A percentile compares a stretch with the other conserved stretches of the same genome.
These are phyloP conservation scores for Metschnikowia henanensis DNA, from an alignment of 805 yeast species.

Conservation along the genomic window DNA sequence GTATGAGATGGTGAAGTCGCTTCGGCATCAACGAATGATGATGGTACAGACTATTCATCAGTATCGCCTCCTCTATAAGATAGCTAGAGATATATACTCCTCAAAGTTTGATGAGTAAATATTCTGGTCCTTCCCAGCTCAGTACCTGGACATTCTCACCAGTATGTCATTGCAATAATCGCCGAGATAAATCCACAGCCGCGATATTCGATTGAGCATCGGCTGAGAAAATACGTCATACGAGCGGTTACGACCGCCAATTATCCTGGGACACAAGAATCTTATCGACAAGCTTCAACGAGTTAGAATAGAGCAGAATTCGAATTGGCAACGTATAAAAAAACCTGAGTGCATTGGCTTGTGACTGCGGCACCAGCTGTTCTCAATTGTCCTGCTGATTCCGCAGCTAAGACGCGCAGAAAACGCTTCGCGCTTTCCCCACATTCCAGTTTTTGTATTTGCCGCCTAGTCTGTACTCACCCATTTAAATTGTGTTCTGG, in stretches of 20 bases:
- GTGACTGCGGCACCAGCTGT: background rate
- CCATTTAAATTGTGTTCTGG: background rate
- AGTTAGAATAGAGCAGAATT: too few relatives aligned
- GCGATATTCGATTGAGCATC: too few relatives aligned
- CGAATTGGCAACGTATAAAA: too few relatives aligned
- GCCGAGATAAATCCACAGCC: too few relatives aligned
- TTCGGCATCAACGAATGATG: constrained; percentile 40
- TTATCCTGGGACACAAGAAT: too few relatives aligned
- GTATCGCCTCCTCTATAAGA: constrained; percentile 36
- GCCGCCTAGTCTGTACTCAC: constrained; percentile 5
- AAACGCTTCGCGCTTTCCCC: constrained; percentile 4
- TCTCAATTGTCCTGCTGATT: background rate
- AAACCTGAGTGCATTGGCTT: too few relatives aligned
- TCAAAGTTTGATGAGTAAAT: background rate
- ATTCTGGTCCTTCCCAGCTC: too few relatives aligned
- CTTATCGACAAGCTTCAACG: too few relatives aligned
- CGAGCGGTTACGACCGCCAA: too few relatives aligned
- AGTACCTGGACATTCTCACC: too few relatives aligned
- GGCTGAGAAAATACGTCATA: too few relatives aligned
- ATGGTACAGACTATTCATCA: constrained; percentile 45
- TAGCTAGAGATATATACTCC: constrained; percentile 13
- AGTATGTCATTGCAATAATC: too few relatives aligned
- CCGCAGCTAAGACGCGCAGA: background rate
- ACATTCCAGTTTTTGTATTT: background rate
- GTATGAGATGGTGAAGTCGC: constrained; percentile 24